Evolutionary conservation across 176 grass and related monocot species (phyloP).

Genomic region (Rhynchospora pubera): DNA sequence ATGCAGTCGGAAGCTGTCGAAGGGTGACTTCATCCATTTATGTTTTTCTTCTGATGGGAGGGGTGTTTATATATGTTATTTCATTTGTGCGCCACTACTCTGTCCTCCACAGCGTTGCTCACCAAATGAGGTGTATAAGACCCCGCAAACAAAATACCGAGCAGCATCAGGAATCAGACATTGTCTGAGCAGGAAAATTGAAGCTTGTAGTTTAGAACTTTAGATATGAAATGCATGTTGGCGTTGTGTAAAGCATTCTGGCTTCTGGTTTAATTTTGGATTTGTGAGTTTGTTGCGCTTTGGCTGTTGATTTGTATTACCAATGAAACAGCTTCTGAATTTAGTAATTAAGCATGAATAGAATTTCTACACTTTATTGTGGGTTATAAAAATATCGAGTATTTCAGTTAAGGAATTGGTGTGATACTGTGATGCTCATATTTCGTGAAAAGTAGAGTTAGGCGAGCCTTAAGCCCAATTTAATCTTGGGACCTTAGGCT

Average conservation of each 20-base stretch:
- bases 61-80: conserved; percentile 37
- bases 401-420: too few relatives aligned
- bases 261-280: neutral
- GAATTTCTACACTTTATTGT: too few relatives aligned
- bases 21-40: conserved; percentile 36
- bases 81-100: neutral
- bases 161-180: neutral
- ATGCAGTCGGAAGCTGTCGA: conserved; percentile 44
- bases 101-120: neutral
- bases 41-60: conserved; percentile 39
- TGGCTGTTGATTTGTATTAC: neutral
- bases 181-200: neutral
- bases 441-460: too few relatives aligned
- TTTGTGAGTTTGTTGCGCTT: neutral
- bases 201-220: neutral
- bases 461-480: too few relatives aligned
- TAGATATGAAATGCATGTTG: neutral
- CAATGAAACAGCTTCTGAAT: neutral
- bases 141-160: neutral
- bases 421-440: too few relatives aligned
- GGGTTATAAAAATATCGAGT: too few relatives aligned
- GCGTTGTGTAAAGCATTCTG: neutral
- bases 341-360: too few relatives aligned
- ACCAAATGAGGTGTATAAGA: neutral
- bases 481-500: too few relatives aligned